Conservation (phyloP, 2,329 filamentous ascomycete genomes). For the Ophiocordyceps australis region DNA sequence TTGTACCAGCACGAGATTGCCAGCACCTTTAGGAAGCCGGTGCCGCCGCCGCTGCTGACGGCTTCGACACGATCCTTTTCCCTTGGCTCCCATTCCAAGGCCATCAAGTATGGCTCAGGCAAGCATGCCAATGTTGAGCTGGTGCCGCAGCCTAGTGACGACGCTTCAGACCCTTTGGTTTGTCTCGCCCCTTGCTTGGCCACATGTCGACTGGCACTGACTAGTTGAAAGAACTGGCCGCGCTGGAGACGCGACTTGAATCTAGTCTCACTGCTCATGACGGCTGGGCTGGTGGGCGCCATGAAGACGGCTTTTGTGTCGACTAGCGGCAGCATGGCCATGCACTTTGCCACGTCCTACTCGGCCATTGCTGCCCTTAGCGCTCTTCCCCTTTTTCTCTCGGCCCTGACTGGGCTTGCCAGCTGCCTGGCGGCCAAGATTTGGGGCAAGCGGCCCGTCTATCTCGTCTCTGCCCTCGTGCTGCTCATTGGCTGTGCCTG, state of each 20-base stretch:
- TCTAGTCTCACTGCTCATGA: constrained; percentile 25
- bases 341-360: constrained; percentile 24
- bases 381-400: constrained; percentile 31
- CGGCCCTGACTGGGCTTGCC: constrained; percentile 23
- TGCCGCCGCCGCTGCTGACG: constrained; percentile 2
- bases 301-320: constrained; percentile 35
- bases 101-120: constrained; percentile 28
- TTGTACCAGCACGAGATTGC: no score
- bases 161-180: constrained; percentile 34
- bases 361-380: constrained; percentile 29
- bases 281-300: constrained; percentile 25
- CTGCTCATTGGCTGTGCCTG: constrained; percentile 30
- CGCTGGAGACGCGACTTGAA: constrained; percentile 31
- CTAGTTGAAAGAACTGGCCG: constrained; percentile 41
- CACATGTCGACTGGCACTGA: not conserved
- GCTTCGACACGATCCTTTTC: constrained; percentile 3
- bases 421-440: constrained; percentile 24
- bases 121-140: constrained; percentile 24
- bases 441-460: constrained; percentile 34
- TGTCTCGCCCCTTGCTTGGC: constrained; percentile 3
- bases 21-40: not conserved
- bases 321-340: constrained; percentile 24
- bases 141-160: constrained; percentile 36
- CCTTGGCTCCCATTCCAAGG: constrained; percentile 7
- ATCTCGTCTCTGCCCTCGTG: constrained; percentile 24